Conservation (phyloP, 805 yeast species). For the Groenewaldozyma tartarivorans region DNA sequence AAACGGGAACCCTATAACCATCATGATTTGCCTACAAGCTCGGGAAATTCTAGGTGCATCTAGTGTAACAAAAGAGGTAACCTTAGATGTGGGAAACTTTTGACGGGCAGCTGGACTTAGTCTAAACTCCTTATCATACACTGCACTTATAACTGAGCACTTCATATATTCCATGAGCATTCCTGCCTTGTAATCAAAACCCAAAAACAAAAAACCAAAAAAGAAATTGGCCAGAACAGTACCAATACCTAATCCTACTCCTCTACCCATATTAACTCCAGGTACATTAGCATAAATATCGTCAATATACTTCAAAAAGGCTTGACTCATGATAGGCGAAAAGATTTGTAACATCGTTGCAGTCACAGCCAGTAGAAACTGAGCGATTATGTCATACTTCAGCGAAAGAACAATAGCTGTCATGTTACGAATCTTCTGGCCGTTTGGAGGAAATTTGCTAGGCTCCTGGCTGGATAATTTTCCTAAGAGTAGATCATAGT, state of each 20-base stretch:
- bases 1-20: conserved; percentile 49
- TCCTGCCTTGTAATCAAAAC: conserved; percentile 23
- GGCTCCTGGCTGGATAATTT: background rate
- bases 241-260: conserved; percentile 11
- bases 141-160: conserved; percentile 55
- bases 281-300: conserved; percentile 4
- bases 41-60: conserved; percentile 66
- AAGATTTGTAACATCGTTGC: conserved; percentile 1
- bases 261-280: conserved; percentile 7
- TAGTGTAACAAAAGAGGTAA: conserved; percentile 62
- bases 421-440: conserved; percentile 2
- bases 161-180: conserved; percentile 59
- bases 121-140: conserved; percentile 55
- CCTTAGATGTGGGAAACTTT: conserved; percentile 49
- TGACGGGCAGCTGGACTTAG: conserved; percentile 44
- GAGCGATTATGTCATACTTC: conserved; percentile 2
- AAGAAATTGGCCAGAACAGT: conserved; percentile 2
- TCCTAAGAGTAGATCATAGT: conserved; percentile 1
- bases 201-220: conserved; percentile 4
- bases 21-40: conserved; percentile 55
- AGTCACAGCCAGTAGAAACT: background rate
- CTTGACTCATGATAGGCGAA: conserved; percentile 7
- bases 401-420: conserved; percentile 4
- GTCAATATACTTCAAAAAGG: conserved; percentile 5
- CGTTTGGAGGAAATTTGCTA: conserved; percentile 3